Evolutionary conservation across 2,329 filamentous ascomycete species (phyloP).

Genomic region (Coniochaeta sp.): DNA sequence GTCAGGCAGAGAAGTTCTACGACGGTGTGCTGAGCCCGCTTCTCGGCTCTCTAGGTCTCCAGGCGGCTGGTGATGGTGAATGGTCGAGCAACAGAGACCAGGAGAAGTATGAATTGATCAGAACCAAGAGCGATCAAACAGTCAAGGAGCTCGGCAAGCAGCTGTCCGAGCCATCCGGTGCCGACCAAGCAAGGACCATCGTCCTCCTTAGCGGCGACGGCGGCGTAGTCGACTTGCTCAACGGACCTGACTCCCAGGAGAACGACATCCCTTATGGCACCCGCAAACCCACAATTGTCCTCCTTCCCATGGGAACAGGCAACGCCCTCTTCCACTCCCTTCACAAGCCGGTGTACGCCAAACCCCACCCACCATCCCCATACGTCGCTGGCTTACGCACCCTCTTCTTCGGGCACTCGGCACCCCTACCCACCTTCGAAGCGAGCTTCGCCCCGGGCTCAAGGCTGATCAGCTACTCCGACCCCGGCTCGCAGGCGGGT

Average conservation of each 20-base stretch:
- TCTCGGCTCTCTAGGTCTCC: constrained; percentile 36
- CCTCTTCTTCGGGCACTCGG: constrained; percentile 49
- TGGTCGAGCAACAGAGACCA: not conserved
- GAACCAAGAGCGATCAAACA: constrained; percentile 57
- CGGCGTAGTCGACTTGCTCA: constrained; percentile 75
- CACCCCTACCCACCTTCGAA: constrained; percentile 54
- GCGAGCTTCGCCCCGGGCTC: constrained; percentile 55
- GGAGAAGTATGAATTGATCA: constrained; percentile 42
- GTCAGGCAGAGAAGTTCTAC: constrained; percentile 50
- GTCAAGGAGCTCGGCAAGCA: constrained; percentile 52
- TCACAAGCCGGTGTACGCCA: constrained; percentile 48
- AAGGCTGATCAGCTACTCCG: constrained; percentile 32
- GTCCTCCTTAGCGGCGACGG: constrained; percentile 84
- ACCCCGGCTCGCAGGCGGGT: constrained; percentile 17
- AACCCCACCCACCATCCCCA: constrained; percentile 25
- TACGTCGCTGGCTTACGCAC: constrained; percentile 47
- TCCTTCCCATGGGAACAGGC: constrained; percentile 58
- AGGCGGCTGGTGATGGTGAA: constrained; percentile 11
- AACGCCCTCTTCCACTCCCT: constrained; percentile 59
- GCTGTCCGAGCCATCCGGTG: constrained; percentile 15
- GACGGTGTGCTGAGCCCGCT: constrained; percentile 47
- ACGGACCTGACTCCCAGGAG: constrained; percentile 50
- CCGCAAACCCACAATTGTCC: constrained; percentile 36
- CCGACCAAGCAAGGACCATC: constrained; percentile 45
- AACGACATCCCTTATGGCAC: no score